phyloP scores from a whole-genome alignment of 2,329 filamentous ascomycete genomes.

The Trichoderma arundinaceum region DNA sequence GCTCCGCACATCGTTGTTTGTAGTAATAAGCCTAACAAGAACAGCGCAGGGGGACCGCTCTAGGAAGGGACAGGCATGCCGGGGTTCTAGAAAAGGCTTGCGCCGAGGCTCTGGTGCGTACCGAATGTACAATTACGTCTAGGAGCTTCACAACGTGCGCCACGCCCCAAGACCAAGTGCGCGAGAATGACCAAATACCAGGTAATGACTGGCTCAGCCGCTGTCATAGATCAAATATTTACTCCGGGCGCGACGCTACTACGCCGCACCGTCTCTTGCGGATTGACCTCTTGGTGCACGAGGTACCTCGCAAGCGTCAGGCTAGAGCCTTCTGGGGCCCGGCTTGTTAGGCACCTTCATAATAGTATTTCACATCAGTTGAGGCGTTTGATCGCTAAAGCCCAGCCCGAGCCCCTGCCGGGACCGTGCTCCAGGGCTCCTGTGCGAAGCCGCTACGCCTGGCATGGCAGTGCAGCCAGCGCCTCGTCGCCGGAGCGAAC shows the following conservation, averaged over 20 bases:
- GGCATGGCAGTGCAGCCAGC: not conserved
- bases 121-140: too few species aligned
- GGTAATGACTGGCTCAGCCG: too few species aligned
- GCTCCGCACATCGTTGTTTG: too few species aligned
- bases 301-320: not conserved
- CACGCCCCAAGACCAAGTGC: too few species aligned
- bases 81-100: too few species aligned
- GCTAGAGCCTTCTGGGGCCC: not conserved
- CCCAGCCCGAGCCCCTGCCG: not conserved
- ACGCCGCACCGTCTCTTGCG: not conserved
- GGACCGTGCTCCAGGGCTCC: not conserved
- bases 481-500: too few species aligned
- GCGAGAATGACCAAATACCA: too few species aligned
- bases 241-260: not conserved
- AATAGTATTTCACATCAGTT: not conserved
- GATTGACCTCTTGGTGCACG: not conserved
- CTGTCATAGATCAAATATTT: not conserved
- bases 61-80: too few species aligned
- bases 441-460: constrained; percentile 5
- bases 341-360: not conserved
- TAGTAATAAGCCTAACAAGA: too few species aligned
- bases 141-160: too few species aligned
- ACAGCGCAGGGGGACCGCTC: too few species aligned
- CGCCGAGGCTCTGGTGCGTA: too few species aligned
- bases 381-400: not conserved